Evolutionary conservation across 2,329 filamentous ascomycete species (phyloP).

Genomic region (Colletotrichum spaethianum): DNA sequence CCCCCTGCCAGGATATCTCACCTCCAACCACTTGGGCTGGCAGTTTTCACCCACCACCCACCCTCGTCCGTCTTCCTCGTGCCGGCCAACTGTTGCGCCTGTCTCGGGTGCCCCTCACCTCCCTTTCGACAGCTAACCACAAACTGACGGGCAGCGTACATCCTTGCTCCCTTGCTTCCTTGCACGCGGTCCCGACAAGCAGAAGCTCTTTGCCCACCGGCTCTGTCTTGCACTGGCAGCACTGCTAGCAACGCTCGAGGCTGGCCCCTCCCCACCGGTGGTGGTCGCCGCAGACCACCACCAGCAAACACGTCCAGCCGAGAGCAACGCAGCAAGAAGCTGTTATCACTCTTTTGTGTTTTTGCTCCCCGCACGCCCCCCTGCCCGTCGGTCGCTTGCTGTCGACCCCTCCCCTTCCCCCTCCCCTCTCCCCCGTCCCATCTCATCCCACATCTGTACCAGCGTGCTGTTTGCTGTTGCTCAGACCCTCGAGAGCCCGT

Average conservation of each 20-base stretch:
- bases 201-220: constrained; percentile 17
- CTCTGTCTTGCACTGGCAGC: neutral
- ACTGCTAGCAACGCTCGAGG: neutral
- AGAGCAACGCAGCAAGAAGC: constrained; percentile 14
- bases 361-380: constrained; percentile 27
- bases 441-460: constrained; percentile 31
- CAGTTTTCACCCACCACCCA: neutral
- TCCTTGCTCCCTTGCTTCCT: constrained; percentile 39
- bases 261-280: neutral
- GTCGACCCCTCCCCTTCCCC: constrained; percentile 9
- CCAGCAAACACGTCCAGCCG: neutral
- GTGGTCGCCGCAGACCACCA: constrained; percentile 6
- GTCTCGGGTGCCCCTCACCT: constrained; percentile 29
- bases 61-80: neutral
- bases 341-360: constrained; percentile 9
- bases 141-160: constrained; percentile 23
- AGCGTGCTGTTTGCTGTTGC: neutral
- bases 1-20: neutral
- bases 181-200: constrained; percentile 18
- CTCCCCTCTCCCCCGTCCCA: constrained; percentile 30
- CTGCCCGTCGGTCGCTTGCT: constrained; percentile 10
- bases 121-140: constrained; percentile 34
- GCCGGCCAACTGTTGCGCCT: neutral
- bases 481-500: constrained; percentile 3
- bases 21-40: neutral